Evolutionary conservation across 371 early-diverging fungal genomes (phyloP), one percentile per base, ranked within the genome.

Genomic region (Mucor mucedo): DNA sequence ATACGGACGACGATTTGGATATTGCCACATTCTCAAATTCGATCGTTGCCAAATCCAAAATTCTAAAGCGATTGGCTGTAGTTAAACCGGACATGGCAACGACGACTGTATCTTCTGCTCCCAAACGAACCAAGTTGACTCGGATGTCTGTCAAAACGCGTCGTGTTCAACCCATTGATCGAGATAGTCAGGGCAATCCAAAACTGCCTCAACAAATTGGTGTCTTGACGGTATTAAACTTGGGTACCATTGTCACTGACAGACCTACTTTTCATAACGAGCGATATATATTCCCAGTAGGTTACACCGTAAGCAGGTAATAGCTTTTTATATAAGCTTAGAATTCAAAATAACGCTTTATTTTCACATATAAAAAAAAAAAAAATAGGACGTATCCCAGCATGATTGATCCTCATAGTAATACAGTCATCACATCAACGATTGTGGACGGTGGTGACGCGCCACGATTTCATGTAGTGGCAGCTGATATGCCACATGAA

Each of bases 221-320:
- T 3, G 88, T 92, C 9, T 75, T 94, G 14, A 93, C 92, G 4
- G 80, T 96, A n/a, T 68, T 85, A 28, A 70, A 60, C 50, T 76
- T 94, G 6, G 97, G 97, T 7, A 77, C 70, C 28, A 88, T 97
- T 10, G 88, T 93, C 1, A 84, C 73, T 52, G 92, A 92, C 42
- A 86, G 91, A n/a, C 88, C 90, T 29, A 81, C 85, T 2, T 97
- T 90, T 72, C 96, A 97, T 66, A 93, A 89, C 52, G 92, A 93
- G 54, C 85, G 95, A 14, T 95, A 97, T 62, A 95, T 97, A 30
- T 97, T 89, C 80, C 94, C 97, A 9, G 90, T 95, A 3, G 96
- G 97, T 3, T 96, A 93, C 72, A 86, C 79, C 10, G 81, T 86
- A 8, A 78, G 78, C 65, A 74, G 84, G 80, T 81, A 75, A 68